Evolutionary conservation across 345 rosid species (phyloP), one percentile per base, ranked within the genome.

Genomic region (Lepidium didymum): DNA sequence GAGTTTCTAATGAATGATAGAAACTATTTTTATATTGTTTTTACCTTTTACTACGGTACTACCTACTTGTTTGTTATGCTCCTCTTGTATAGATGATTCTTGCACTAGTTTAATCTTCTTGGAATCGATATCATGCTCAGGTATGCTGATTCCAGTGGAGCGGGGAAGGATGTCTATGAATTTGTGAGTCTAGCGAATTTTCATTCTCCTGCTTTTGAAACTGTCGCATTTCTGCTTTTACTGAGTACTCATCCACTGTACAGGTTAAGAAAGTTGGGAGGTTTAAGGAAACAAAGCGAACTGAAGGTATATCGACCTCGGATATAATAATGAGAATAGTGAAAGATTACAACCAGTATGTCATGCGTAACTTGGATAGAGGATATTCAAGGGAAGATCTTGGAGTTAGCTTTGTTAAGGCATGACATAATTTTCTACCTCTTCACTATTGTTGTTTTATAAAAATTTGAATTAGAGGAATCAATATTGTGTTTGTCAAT

Each of bases 301-400:
- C 98, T 15, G 96, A 92, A 19, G 98, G 96, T 49, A 92, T 89
- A 74, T 92, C 98, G 1, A 92, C 98, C 8, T 92, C 95, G 0
- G 96, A 92, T 68, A 83, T 92, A 59, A 89, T 92, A 45, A 92
- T 92, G 98, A 86, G 98, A 73, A 92, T 92, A 19, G 88, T 92
- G 62, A 92, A 92, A 76, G 95, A 92, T 62, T 92, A 92, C 69
- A 92, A 92, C 64, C 92, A 90, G 80, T 92, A 90, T 85, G 98
- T 92, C 57, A 78, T 89, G 86, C 90, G 98, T 67, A 92, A 90
- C 60, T 65, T 92, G 80, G 96, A 85, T 65, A 82, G 98, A 62
- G 98, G 98, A 47, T 92, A 92, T 74, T 78, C 96, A 23, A 87
- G 98, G 79, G 89, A 92, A 72, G 96, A 92, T 12, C 95, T 92